These are phyloP conservation scores for Lagenidium sp. DNA, from an alignment of 352 stramenopile species.

Conservation along the genomic window DNA sequence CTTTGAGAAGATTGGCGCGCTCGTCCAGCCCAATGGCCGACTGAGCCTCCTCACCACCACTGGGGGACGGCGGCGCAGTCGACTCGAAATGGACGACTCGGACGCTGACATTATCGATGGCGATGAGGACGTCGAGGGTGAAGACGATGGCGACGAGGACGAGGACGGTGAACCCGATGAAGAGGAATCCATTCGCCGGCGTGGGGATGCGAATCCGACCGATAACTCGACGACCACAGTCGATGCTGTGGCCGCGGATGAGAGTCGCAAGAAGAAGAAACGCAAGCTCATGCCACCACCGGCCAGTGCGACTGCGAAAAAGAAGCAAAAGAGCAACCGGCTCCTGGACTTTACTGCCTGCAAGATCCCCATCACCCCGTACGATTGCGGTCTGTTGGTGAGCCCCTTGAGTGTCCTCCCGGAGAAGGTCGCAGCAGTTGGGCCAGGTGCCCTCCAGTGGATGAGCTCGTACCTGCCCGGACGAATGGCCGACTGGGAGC, in stretches of 20 bases:
- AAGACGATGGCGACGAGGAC: slow-evolving; percentile 21
- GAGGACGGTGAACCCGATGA: slow-evolving; percentile 24
- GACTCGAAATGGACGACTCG: slow-evolving; percentile 7
- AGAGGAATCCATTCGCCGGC: too few relatives aligned
- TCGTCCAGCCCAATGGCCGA: slow-evolving; percentile 42
- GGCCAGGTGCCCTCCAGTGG: slow-evolving; percentile 58
- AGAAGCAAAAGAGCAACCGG: slow-evolving; percentile 34
- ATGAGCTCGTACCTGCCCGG: slow-evolving; percentile 55
- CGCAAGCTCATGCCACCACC: slow-evolving; percentile 36
- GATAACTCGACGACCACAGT: slow-evolving; percentile 1
- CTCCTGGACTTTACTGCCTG: slow-evolving; percentile 66
- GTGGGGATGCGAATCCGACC: slow-evolving; percentile 10
- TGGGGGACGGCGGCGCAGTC: slow-evolving; percentile 8
- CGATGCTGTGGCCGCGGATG: slow-evolving; percentile 1
- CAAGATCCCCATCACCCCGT: slow-evolving; percentile 53
- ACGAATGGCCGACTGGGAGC: slow-evolving; percentile 70
- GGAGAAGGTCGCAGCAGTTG: slow-evolving; percentile 56
- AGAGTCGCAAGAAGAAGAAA: slow-evolving; percentile 33
- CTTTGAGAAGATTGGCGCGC: slow-evolving; percentile 59
- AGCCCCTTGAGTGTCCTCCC: slow-evolving; percentile 65
- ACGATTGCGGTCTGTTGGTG: slow-evolving; percentile 49
- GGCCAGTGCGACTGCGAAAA: slow-evolving; percentile 10
- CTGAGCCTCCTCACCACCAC: slow-evolving; percentile 19
- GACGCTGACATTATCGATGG: slow-evolving; percentile 16
- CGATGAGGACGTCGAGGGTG: slow-evolving; percentile 7